Evolutionary conservation across 371 early-diverging fungal species (phyloP).

Genomic region (Apophysomyces ossiformis): DNA sequence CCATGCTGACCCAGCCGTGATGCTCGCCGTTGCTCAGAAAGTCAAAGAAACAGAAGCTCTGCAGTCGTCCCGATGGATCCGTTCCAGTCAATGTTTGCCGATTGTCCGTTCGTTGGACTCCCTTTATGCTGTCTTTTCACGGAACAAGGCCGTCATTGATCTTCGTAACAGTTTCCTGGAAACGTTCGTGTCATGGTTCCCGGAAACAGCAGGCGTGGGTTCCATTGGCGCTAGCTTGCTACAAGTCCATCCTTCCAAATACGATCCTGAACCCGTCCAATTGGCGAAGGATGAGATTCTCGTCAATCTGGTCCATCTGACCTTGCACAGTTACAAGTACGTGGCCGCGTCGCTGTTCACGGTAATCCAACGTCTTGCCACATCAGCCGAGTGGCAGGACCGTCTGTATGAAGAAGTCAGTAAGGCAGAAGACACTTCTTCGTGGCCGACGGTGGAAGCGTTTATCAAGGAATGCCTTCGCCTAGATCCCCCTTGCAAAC

Average conservation of each 20-base stretch:
- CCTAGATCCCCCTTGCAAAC: slow-evolving; percentile 30
- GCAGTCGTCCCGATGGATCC: slow-evolving; percentile 32
- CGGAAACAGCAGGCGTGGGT: neutral
- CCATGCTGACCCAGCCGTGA: slow-evolving; percentile 18
- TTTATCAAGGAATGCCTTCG: slow-evolving; percentile 46
- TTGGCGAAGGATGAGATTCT: slow-evolving; percentile 39
- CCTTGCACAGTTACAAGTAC: slow-evolving; percentile 42
- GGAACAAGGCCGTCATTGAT: neutral
- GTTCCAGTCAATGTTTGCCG: slow-evolving; percentile 29
- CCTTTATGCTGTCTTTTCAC: neutral
- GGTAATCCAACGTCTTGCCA: slow-evolving; percentile 42
- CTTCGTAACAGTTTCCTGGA: slow-evolving; percentile 19
- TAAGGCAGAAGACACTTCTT: slow-evolving; percentile 7
- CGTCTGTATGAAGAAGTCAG: slow-evolving; percentile 13
- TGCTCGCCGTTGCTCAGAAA: slow-evolving; percentile 25
- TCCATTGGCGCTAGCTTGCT: slow-evolving; percentile 24
- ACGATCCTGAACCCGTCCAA: slow-evolving; percentile 42
- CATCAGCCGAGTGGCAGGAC: slow-evolving; percentile 34
- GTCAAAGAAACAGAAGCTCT: slow-evolving; percentile 18
- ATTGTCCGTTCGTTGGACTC: neutral
- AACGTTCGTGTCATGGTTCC: slow-evolving; percentile 8
- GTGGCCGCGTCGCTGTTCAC: slow-evolving; percentile 40
- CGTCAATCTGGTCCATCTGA: slow-evolving; percentile 41
- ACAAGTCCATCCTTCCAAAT: slow-evolving; percentile 35
- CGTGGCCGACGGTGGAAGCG: slow-evolving; percentile 19